A percentile compares a stretch with the other conserved stretches of the same genome.
phyloP scores from a whole-genome alignment of 768 basidiomycete genomes.

The Pisolithus marmoratus region DNA sequence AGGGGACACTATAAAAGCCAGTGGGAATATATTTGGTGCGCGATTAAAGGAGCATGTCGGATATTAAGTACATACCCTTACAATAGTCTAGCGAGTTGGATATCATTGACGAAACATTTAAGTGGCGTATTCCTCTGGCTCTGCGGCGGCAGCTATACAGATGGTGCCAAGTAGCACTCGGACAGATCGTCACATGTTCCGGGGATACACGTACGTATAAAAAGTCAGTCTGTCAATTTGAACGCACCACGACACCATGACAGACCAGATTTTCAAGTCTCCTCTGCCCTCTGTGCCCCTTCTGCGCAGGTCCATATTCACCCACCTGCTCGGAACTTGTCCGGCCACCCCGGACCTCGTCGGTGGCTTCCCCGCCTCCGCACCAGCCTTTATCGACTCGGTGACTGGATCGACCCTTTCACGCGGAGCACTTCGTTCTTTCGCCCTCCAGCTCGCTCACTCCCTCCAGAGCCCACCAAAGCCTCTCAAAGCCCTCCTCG shows the following conservation, averaged over 20 bases:
- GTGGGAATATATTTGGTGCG: too few relatives aligned
- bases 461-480: constrained; percentile 46
- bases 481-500: constrained; percentile 43
- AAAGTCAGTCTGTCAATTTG: neutral
- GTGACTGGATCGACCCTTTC: constrained; percentile 50
- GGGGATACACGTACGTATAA: constrained; percentile 14
- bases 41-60: too few relatives aligned
- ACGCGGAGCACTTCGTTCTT: constrained; percentile 45
- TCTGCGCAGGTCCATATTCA: constrained; percentile 25
- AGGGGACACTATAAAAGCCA: too few relatives aligned
- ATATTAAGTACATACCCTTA: too few relatives aligned
- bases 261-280: constrained; percentile 13
- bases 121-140: too few relatives aligned
- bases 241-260: constrained; percentile 9
- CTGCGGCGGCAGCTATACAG: too few relatives aligned
- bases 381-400: constrained; percentile 64
- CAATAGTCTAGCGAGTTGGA: too few relatives aligned
- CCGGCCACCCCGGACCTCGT: constrained; percentile 22
- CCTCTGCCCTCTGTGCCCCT: constrained; percentile 16
- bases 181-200: constrained; percentile 14
- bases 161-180: too few relatives aligned
- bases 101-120: too few relatives aligned
- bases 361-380: constrained; percentile 37
- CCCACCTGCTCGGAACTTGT: constrained; percentile 20
- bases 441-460: constrained; percentile 51